Conservation (phyloP, 225 moss, liverwort and hornwort genomes). For the Pleurozium schreberi region DNA sequence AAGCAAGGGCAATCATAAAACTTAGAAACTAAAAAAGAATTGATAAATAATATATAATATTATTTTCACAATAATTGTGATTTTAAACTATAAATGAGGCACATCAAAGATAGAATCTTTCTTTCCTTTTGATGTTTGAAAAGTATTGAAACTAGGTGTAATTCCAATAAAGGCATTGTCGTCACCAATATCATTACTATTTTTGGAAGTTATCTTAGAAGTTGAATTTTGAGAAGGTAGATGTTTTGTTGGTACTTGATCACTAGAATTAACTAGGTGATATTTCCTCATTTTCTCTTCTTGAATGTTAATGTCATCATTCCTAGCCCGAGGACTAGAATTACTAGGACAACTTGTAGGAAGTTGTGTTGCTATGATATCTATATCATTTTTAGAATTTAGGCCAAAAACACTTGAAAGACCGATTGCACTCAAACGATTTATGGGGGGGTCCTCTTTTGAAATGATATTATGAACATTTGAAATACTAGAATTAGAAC, state of each 20-base stretch:
- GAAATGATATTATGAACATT: background rate
- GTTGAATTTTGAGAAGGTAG: background rate
- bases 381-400: background rate
- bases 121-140: background rate
- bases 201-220: background rate
- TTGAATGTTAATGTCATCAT: background rate
- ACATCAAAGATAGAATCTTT: background rate
- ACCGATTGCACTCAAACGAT: background rate
- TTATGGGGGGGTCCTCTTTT: background rate
- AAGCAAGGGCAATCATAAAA: background rate
- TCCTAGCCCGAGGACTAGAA: background rate
- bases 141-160: background rate
- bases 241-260: background rate
- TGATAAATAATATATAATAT: too few relatives aligned
- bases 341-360: background rate
- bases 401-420: background rate
- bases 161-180: background rate
- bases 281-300: background rate
- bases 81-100: background rate
- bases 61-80: background rate
- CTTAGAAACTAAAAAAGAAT: background rate
- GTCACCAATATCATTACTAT: background rate
- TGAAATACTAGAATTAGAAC: background rate
- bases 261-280: background rate
- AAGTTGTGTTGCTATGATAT: background rate